These are phyloP conservation scores for Amphichorda felina DNA, from an alignment of 2,329 filamentous ascomycete species.

Conservation along the genomic window DNA sequence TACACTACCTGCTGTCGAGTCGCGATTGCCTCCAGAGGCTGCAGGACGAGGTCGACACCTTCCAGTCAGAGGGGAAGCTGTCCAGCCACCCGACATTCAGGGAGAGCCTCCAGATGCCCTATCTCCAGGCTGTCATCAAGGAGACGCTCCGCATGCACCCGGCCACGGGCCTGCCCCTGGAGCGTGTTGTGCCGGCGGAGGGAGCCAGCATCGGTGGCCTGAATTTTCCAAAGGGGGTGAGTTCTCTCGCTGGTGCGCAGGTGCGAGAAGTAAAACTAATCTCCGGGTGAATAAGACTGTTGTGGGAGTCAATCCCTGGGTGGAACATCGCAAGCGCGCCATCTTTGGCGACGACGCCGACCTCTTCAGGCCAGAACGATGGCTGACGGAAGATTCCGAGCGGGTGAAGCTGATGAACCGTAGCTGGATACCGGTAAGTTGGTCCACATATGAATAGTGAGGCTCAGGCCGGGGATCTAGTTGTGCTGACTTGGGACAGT, in stretches of 20 bases:
- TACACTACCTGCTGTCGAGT: constrained; percentile 29
- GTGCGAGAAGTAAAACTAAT: too few species aligned
- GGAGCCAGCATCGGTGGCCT: constrained; percentile 26
- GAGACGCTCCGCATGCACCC: constrained; percentile 39
- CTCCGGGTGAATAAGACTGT: too few species aligned
- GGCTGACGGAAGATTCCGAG: constrained; percentile 17
- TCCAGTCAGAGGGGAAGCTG: constrained; percentile 5
- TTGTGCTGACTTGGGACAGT: constrained; percentile 12
- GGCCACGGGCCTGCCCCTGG: constrained; percentile 34
- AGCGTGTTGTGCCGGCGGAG: constrained; percentile 30
- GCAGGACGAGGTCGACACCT: constrained; percentile 10
- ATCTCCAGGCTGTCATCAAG: constrained; percentile 40
- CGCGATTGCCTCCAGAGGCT: constrained; percentile 11
- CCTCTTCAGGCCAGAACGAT: constrained; percentile 26
- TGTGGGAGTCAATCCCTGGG: constrained; percentile 23
- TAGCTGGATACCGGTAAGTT: constrained; percentile 16
- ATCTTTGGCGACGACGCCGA: constrained; percentile 20
- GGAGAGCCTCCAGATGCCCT: constrained; percentile 29
- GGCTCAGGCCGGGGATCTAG: too few species aligned
- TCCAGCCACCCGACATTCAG: constrained; percentile 16
- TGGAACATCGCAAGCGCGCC: constrained; percentile 16
- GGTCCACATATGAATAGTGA: background rate
- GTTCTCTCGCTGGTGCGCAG: too few species aligned
- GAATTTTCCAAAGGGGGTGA: constrained; percentile 16
- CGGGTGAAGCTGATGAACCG: constrained; percentile 14